Evolutionary conservation across 2,329 filamentous ascomycete genomes (phyloP).

Genomic region (Diaporthe sp.): DNA sequence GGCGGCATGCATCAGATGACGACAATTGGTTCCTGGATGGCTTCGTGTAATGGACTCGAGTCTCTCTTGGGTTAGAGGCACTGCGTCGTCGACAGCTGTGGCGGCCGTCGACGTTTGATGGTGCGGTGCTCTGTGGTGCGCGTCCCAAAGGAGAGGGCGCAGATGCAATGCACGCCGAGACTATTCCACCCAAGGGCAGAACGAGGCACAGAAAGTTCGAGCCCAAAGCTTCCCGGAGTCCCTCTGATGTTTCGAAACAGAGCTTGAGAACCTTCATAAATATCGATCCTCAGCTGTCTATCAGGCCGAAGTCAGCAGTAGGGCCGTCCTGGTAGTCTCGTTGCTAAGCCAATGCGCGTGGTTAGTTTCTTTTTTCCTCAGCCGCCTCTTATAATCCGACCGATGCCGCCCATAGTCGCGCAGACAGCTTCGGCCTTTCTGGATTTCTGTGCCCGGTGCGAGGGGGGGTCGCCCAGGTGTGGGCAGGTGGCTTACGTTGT

Average conservation of each 20-base stretch:
- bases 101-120: slow-evolving; percentile 44
- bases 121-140: slow-evolving; percentile 45
- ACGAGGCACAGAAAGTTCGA: slow-evolving; percentile 28
- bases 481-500: slow-evolving; percentile 35
- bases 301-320: slow-evolving; percentile 35
- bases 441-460: not conserved
- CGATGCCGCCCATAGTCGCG: slow-evolving; percentile 15
- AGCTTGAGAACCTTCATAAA: slow-evolving; percentile 33
- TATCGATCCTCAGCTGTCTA: slow-evolving; percentile 35
- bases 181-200: slow-evolving; percentile 25
- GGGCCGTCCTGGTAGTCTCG: slow-evolving; percentile 35
- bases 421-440: not conserved
- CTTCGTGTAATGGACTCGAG: slow-evolving; percentile 36
- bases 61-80: slow-evolving; percentile 49
- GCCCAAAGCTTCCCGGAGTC: slow-evolving; percentile 31
- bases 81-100: slow-evolving; percentile 52
- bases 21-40: slow-evolving; percentile 56
- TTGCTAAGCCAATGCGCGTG: slow-evolving; percentile 38
- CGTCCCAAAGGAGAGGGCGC: slow-evolving; percentile 49
- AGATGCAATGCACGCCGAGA: slow-evolving; percentile 43
- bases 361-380: slow-evolving; percentile 38
- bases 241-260: slow-evolving; percentile 38
- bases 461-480: not conserved
- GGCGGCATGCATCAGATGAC: slow-evolving; percentile 63
- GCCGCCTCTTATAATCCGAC: slow-evolving; percentile 33